Evolutionary conservation across 805 yeast genomes (phyloP).

Genomic region (Yamadazyma olivae): DNA sequence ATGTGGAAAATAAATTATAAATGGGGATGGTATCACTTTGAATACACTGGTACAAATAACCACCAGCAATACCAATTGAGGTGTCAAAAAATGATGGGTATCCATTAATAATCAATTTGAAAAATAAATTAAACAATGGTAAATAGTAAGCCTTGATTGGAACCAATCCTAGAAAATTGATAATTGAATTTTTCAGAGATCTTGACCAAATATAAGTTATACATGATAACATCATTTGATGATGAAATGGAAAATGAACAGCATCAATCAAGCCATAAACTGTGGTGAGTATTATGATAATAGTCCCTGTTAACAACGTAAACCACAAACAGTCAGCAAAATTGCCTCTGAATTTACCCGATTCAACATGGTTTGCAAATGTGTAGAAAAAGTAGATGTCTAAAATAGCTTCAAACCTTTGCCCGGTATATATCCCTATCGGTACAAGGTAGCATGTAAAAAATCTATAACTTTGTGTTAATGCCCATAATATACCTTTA

Average conservation of each 20-base stretch:
- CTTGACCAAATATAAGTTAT: conserved; percentile 64
- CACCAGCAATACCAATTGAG: conserved; percentile 51
- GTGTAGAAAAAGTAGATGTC: conserved; percentile 57
- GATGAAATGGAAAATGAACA: conserved; percentile 18
- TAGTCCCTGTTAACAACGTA: conserved; percentile 45
- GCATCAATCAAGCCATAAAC: conserved; percentile 21
- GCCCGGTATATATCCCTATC: conserved; percentile 23
- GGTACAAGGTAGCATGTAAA: conserved; percentile 51
- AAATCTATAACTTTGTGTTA: conserved; percentile 22
- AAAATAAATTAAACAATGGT: conserved; percentile 38
- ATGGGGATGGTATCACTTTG: conserved; percentile 52
- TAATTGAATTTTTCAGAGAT: conserved; percentile 48
- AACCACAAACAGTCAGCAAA: conserved; percentile 59
- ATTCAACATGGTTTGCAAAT: conserved; percentile 55
- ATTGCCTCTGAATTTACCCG: conserved; percentile 44
- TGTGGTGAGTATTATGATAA: conserved; percentile 36
- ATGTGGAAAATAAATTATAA: conserved; percentile 35
- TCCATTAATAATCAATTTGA: conserved; percentile 41
- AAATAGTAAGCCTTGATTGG: conserved; percentile 56
- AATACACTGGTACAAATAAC: conserved; percentile 59
- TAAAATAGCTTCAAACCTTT: conserved; percentile 30
- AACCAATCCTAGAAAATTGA: conserved; percentile 50
- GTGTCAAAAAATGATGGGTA: conserved; percentile 37
- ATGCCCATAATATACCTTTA: conserved; percentile 1
- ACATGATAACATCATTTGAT: conserved; percentile 47